Conservation (phyloP, 202 grass and related monocot species). For the Panicum hallii region DNA sequence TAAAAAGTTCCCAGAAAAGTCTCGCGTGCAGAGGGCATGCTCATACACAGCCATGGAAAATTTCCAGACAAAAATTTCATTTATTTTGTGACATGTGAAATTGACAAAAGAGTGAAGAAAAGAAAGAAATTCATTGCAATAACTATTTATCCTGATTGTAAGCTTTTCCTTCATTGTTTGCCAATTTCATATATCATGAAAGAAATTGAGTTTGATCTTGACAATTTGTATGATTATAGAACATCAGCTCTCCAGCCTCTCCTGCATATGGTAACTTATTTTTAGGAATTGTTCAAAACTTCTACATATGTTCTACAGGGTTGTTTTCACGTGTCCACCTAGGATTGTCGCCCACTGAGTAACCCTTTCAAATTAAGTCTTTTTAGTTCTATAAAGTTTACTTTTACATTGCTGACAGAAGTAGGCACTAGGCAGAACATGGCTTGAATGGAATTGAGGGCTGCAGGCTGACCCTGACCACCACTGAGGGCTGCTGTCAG, state of each 20-base stretch:
- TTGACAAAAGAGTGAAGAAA: background rate
- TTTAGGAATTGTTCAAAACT: constrained; percentile 14
- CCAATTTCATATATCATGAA: background rate
- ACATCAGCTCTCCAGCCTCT: background rate
- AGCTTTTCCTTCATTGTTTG: background rate
- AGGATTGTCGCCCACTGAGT: background rate
- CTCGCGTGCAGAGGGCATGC: background rate
- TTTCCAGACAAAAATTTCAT: background rate
- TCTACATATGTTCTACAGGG: background rate
- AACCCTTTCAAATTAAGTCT: background rate
- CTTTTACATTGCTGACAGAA: constrained; percentile 3
- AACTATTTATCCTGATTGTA: background rate
- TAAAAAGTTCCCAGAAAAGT: background rate
- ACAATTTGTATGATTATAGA: background rate
- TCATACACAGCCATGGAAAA: background rate
- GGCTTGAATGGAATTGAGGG: constrained; percentile 15
- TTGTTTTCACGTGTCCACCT: background rate
- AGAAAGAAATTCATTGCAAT: background rate
- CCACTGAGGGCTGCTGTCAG: background rate
- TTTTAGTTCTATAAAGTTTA: background rate
- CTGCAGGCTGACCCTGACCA: background rate
- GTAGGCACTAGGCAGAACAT: background rate
- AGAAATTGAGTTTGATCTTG: constrained; percentile 10
- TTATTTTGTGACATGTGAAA: constrained; percentile 1
- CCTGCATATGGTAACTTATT: constrained; percentile 2